Evolutionary conservation across 495 filamentous ascomycete species (phyloP).

Genomic region (Neurospora sp.): DNA sequence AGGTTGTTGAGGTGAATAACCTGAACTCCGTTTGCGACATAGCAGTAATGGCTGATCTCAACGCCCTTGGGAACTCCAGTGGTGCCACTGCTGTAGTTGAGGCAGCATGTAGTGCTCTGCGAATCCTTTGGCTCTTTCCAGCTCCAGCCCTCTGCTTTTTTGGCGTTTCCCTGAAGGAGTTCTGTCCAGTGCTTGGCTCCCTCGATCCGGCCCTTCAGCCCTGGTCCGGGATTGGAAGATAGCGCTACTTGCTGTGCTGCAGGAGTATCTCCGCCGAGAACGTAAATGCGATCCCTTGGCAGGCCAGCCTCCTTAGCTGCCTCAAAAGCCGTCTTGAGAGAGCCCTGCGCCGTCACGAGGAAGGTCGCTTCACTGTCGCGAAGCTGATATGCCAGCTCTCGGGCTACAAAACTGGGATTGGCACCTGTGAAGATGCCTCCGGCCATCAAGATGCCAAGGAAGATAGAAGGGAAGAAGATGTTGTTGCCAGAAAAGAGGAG

Average conservation of each 20-base stretch:
- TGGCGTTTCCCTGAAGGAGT: conserved; percentile 27
- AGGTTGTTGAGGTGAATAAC: conserved; percentile 36
- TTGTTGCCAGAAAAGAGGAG: conserved; percentile 63
- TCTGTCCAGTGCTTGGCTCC: conserved; percentile 33
- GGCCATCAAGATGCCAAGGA: conserved; percentile 65
- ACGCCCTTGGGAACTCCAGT: conserved; percentile 81
- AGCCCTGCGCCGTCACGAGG: conserved; percentile 45
- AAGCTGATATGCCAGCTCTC: conserved; percentile 68
- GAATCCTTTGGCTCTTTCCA: conserved; percentile 30
- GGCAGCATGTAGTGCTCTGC: conserved; percentile 27
- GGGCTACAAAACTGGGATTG: conserved; percentile 60
- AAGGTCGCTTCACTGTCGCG: conserved; percentile 56
- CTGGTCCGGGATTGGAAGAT: conserved; percentile 29
- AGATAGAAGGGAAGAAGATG: conserved; percentile 61
- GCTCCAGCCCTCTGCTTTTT: conserved; percentile 32
- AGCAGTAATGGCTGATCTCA: conserved; percentile 63
- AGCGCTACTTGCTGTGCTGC: conserved; percentile 28
- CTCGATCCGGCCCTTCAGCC: conserved; percentile 22
- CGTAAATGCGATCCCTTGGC: conserved; percentile 35
- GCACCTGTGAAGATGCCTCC: conserved; percentile 73
- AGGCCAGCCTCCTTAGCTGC: conserved; percentile 62
- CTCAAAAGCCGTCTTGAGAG: conserved; percentile 51
- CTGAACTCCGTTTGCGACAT: conserved; percentile 56
- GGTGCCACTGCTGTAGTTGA: conserved; percentile 71
- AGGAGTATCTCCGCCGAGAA: conserved; percentile 27